phyloP scores from a whole-genome alignment of 352 stramenopile species.

The Globisporangium orthogonon region DNA sequence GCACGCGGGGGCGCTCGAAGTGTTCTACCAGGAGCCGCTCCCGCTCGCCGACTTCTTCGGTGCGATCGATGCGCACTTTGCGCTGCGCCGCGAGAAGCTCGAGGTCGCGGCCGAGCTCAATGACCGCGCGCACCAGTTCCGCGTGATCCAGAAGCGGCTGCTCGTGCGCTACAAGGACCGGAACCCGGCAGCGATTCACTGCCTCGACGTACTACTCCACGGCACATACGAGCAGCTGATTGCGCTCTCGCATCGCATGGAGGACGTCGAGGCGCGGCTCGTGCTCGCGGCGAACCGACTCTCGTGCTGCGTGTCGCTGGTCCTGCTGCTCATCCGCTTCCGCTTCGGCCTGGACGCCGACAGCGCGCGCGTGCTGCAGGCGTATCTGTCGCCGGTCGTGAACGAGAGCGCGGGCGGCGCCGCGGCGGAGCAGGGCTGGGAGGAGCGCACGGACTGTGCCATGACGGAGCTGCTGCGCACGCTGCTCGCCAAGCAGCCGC shows the following conservation, averaged over 20 bases:
- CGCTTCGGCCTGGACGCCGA: slow-evolving; percentile 73
- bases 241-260: slow-evolving; percentile 61
- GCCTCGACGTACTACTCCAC: slow-evolving; percentile 79
- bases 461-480: slow-evolving; percentile 86
- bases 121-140: slow-evolving; percentile 82
- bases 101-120: slow-evolving; percentile 70
- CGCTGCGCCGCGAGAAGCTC: slow-evolving; percentile 49
- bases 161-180: slow-evolving; percentile 88
- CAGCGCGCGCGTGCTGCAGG: slow-evolving; percentile 48
- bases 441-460: slow-evolving; percentile 76
- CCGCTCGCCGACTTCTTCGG: slow-evolving; percentile 83
- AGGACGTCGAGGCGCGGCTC: slow-evolving; percentile 52
- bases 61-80: slow-evolving; percentile 86
- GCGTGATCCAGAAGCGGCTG: slow-evolving; percentile 87
- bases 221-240: slow-evolving; percentile 85
- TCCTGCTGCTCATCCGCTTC: slow-evolving; percentile 77
- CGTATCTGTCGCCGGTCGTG: slow-evolving; percentile 66
- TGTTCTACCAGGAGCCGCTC: slow-evolving; percentile 82
- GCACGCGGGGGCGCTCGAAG: slow-evolving; percentile 26
- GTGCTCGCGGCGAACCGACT: slow-evolving; percentile 50
- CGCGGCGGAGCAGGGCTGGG: slow-evolving; percentile 69
- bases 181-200: slow-evolving; percentile 73
- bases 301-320: slow-evolving; percentile 64
- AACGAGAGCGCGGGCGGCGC: slow-evolving; percentile 35
- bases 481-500: slow-evolving; percentile 55